Evolutionary conservation across 306 rosid species (phyloP), one percentile per base, ranked within the genome.

Genomic region (Quercus cerris): DNA sequence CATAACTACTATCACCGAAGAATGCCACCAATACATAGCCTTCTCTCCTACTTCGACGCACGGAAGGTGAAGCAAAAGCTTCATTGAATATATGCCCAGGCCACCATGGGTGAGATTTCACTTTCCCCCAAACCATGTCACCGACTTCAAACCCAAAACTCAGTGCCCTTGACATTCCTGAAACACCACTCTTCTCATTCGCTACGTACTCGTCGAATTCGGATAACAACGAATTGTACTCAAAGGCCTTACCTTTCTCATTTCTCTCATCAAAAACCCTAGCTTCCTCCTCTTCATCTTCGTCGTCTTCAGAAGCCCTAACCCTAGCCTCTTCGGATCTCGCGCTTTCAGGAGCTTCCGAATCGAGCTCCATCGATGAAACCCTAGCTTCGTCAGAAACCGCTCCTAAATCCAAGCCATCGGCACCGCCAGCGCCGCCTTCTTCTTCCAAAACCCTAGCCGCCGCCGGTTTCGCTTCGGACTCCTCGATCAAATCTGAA

Each of bases 51-150:
- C 91, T 77, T 1, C 97, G 89, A 58, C 98, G 97, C 76, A 96
- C 99, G 4, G 86, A 80, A 5, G 94, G 77, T 20, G 97, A 73
- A 0, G 93, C 99, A 19, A 96, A 87, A 2, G 89, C 87, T 68
- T 93, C 97, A 59, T 90, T 90, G 63, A 82, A 96, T 76, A 96
- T 91, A 28, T 90, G 98, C 3, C 99, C 99, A 0, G 98, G 99
- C 99, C 99, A 96, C 99, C 99, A 96, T 0, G 99, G 99, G 78
- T 96, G 99, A 49, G 99, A 96, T 69, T 96, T 96, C 66, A 96
- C 99, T 90, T 93, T 96, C 14, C 97, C 99, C 99, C 99, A 96
- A 2, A 96, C 97, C 94, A 96, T 73, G 75, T 96, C 99, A 11
- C 98, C 99, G 4, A 88, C 84, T 80, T 96, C 97, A 33, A 90